Base-by-base conservation (phyloP, 2,329 filamentous ascomycete genomes). In the Aspergillus ruber region DNA sequence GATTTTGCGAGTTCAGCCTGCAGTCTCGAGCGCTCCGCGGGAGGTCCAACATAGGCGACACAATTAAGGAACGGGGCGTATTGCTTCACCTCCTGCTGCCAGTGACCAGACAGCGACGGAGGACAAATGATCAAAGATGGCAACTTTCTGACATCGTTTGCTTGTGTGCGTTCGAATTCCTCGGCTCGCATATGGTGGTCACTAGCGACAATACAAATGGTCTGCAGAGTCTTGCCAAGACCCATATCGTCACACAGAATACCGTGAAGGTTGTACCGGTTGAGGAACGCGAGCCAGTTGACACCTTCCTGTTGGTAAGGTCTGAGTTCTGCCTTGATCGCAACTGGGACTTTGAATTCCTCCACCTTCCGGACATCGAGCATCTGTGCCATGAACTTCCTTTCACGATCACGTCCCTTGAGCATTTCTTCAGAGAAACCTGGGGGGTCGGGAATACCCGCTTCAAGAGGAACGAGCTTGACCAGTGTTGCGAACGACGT, bases 201-300 rank as follows among this genome's bases (percentile, higher is more conserved):
- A 70, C 90, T 97, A 8, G 93, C 91, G 39, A 98, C 90, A 61
- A 98, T 98, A 68, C 93, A 98, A 18, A 98, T 81, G 0, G 94
- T 98, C 67, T 98, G 93, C 9, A 98, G 74, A 1, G 93, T 98
- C 74, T 98, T 98, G 43, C 93, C 93, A 23, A 98, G 85, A 62
- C 93, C 93, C 93, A 98, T 98, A 67, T 98, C 93, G 62, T 98
- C 93, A 65, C 93, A 98, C 50, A 98, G 87, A 68, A 98, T 96
- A 43, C 93, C 93, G 59, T 98, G 94, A 1, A 98, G 81, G 61
- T 98, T 91, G 65, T 97, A 98, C 49, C 90, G 90, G 67, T 98
- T 98, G 57, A 98, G 83, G 73, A 98, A 98, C 48, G 94, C 85
- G 44, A 98, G 81, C 93, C 93, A 98, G 65, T 98, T 98, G 63